These are phyloP conservation scores for Coemansia sp. DNA, from an alignment of 192 early-diverging fungal species.

Conservation along the genomic window DNA sequence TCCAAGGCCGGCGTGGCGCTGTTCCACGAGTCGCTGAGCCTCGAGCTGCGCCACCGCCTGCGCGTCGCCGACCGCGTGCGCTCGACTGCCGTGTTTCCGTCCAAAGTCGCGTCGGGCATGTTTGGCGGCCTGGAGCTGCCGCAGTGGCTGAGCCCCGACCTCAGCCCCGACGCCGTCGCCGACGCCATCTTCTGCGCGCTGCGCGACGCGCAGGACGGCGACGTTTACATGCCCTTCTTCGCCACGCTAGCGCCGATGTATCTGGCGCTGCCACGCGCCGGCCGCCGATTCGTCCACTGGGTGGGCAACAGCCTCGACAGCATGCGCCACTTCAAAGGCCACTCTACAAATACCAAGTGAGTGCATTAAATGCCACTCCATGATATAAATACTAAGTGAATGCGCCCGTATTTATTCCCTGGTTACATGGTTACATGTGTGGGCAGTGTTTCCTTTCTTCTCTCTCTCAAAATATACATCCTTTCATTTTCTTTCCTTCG, in stretches of 20 bases:
- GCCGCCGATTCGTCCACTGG: slow-evolving; percentile 20
- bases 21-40: slow-evolving; percentile 77
- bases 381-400: background rate
- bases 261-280: slow-evolving; percentile 16
- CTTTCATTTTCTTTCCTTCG: too few relatives aligned
- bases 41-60: slow-evolving; percentile 67
- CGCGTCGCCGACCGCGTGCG: slow-evolving; percentile 59
- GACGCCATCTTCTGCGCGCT: slow-evolving; percentile 61
- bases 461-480: background rate
- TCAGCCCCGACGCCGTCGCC: slow-evolving; percentile 63
- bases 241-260: slow-evolving; percentile 28
- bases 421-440: too few relatives aligned
- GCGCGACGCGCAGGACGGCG: slow-evolving; percentile 52
- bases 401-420: too few relatives aligned
- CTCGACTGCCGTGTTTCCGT: slow-evolving; percentile 68
- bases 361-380: background rate
- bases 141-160: slow-evolving; percentile 64
- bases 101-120: slow-evolving; percentile 72
- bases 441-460: background rate
- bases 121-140: slow-evolving; percentile 67
- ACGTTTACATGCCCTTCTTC: slow-evolving; percentile 51
- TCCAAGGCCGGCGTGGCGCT: slow-evolving; percentile 73
- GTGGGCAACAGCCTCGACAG: slow-evolving; percentile 27
- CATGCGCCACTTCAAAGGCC: slow-evolving; percentile 39
- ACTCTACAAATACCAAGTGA: background rate